These are phyloP conservation scores for Takakia lepidozioides DNA, from an alignment of 225 moss, liverwort and hornwort species.

Conservation along the genomic window DNA sequence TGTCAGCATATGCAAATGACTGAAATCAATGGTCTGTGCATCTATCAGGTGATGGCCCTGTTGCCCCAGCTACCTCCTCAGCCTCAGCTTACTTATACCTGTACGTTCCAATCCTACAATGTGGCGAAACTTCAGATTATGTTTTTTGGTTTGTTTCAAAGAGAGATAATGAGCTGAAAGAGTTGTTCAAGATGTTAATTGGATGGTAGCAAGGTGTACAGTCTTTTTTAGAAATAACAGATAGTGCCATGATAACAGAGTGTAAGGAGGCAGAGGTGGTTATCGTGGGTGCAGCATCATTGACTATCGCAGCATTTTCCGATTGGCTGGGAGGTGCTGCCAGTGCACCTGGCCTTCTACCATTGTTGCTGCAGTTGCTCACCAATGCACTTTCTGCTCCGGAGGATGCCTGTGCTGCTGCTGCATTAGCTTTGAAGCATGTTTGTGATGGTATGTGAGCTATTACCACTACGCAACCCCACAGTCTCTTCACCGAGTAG, in stretches of 20 bases:
- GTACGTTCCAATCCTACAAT: too few species aligned
- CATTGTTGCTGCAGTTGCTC: conserved; percentile 63
- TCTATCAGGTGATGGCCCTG: conserved; percentile 61
- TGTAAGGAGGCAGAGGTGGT: conserved; percentile 3
- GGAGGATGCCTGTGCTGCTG: conserved; percentile 86
- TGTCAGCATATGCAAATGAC: too few species aligned
- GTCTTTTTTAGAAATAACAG: too few species aligned
- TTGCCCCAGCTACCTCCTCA: conserved; percentile 76
- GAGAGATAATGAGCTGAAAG: too few species aligned
- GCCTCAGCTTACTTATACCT: conserved; percentile 83
- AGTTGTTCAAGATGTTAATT: too few species aligned
- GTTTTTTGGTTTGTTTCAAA: too few species aligned
- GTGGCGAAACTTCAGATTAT: too few species aligned
- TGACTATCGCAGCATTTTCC: conserved; percentile 88
- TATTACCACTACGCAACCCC: too few species aligned
- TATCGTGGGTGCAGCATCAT: conserved; percentile 64
- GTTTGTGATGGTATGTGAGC: conserved; percentile 90
- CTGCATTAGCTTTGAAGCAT: conserved; percentile 93
- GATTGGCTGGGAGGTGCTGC: conserved; percentile 79
- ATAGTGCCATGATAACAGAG: too few species aligned
- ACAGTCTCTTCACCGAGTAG: too few species aligned
- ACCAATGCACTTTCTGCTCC: conserved; percentile 59
- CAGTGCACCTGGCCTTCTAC: conserved; percentile 53
- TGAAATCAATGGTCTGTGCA: too few species aligned
- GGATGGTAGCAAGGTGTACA: too few species aligned